phyloP scores from a whole-genome alignment of 768 basidiomycete genomes.

The Macrocybe gigantea region DNA sequence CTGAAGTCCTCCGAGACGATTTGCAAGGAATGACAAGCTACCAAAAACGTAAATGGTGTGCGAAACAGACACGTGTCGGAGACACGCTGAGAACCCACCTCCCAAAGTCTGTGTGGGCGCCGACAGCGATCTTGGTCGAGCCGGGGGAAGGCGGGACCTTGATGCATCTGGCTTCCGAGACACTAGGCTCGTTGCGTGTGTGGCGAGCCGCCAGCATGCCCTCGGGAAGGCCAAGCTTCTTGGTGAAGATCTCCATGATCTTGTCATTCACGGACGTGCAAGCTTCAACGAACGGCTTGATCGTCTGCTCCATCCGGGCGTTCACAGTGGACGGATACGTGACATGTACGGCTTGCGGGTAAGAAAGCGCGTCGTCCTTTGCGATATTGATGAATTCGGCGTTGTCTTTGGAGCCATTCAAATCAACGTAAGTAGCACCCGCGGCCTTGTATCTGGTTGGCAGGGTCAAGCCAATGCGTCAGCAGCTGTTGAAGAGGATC shows the following conservation, averaged over 20 bases:
- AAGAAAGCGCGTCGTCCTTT: conserved; percentile 44
- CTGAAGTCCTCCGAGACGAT: conserved; percentile 40
- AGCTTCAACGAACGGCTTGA: conserved; percentile 34
- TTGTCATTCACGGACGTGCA: conserved; percentile 34
- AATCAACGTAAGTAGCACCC: conserved; percentile 39
- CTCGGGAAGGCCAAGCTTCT: conserved; percentile 32
- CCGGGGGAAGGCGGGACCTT: conserved; percentile 27
- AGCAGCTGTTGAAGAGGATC: conserved; percentile 2
- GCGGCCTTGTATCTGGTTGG: conserved; percentile 37
- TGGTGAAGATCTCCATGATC: conserved; percentile 34
- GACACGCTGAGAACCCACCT: conserved; percentile 1
- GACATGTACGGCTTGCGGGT: conserved; percentile 32
- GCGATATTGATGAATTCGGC: conserved; percentile 44
- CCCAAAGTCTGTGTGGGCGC: conserved; percentile 49
- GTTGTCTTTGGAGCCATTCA: conserved; percentile 36
- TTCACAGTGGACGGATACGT: conserved; percentile 38
- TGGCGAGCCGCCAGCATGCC: conserved; percentile 34
- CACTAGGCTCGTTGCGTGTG: conserved; percentile 24
- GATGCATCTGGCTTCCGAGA: conserved; percentile 38
- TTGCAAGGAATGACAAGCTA: conserved; percentile 30
- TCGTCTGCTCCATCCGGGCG: conserved; percentile 27
- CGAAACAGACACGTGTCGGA: neutral
- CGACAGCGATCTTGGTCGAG: conserved; percentile 27
- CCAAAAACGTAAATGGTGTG: neutral
- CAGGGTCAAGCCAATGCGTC: neutral